These are phyloP conservation scores for Stephania yunnanensis DNA, from an alignment of 164 flowering plant species.

Conservation along the genomic window DNA sequence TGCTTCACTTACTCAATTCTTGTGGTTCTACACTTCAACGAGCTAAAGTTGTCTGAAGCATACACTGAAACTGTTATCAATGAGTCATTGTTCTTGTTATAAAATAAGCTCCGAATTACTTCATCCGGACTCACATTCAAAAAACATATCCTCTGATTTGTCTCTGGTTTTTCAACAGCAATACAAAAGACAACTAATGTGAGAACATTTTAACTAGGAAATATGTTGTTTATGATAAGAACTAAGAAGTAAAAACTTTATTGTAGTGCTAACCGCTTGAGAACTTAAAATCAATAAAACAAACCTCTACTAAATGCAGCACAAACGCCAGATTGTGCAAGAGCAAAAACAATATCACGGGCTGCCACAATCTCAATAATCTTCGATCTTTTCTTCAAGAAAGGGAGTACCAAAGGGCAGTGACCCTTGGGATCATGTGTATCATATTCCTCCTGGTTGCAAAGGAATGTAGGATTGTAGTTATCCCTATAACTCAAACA, in stretches of 20 bases:
- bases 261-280: not conserved
- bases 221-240: not conserved
- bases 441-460: slow-evolving; percentile 85
- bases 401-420: slow-evolving; percentile 57
- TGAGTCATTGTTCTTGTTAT: slow-evolving; percentile 94
- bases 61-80: slow-evolving; percentile 98
- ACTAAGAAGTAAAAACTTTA: not conserved
- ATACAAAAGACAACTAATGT: slow-evolving; percentile 3
- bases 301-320: slow-evolving; percentile 97
- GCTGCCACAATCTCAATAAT: slow-evolving; percentile 97
- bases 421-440: slow-evolving; percentile 96
- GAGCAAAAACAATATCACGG: slow-evolving; percentile 92
- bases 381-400: slow-evolving; percentile 83
- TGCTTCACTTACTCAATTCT: slow-evolving; percentile 70
- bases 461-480: not conserved
- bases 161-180: slow-evolving; percentile 45
- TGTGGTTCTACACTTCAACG: slow-evolving; percentile 94
- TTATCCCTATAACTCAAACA: not conserved
- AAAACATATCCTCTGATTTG: slow-evolving; percentile 88
- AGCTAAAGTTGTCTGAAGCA: slow-evolving; percentile 98
- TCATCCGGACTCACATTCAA: slow-evolving; percentile 89
- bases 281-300: not conserved
- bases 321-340: slow-evolving; percentile 97
- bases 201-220: not conserved
- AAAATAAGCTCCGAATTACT: slow-evolving; percentile 93